phyloP scores from a whole-genome alignment of 2,329 filamentous ascomycete genomes.

The Cladosporium oxysporum region DNA sequence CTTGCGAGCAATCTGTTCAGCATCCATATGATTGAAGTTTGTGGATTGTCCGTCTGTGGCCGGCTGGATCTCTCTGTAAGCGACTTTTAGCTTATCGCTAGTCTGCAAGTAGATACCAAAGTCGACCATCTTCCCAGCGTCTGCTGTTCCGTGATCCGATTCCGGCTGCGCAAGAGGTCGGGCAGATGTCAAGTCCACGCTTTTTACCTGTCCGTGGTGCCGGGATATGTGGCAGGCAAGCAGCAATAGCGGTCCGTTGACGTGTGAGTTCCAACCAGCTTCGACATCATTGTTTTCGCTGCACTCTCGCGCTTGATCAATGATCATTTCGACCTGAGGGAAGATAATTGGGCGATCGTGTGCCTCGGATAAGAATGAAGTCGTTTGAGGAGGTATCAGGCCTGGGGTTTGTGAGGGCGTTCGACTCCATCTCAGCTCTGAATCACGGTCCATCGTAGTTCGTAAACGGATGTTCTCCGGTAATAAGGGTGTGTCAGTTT shows the following conservation, averaged over 20 bases:
- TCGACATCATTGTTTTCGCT: not conserved
- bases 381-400: not conserved
- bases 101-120: not conserved
- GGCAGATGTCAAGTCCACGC: not conserved
- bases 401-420: not conserved
- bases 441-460: not conserved
- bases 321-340: not conserved
- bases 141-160: not conserved
- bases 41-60: not conserved
- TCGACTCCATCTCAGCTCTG: not conserved
- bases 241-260: not conserved
- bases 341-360: not conserved
- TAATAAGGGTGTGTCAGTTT: not conserved
- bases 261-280: slow-evolving; percentile 1
- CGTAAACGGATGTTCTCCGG: not conserved
- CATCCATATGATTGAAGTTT: not conserved
- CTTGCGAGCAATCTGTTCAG: not conserved
- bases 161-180: not conserved
- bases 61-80: not conserved
- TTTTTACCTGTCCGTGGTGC: not conserved
- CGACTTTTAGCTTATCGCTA: not conserved
- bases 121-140: not conserved
- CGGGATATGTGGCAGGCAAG: slow-evolving; percentile 1
- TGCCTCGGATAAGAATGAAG: not conserved
- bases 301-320: slow-evolving; percentile 1